Conservation (phyloP, 208 protist species). For the Crithidia thermophila region DNA sequence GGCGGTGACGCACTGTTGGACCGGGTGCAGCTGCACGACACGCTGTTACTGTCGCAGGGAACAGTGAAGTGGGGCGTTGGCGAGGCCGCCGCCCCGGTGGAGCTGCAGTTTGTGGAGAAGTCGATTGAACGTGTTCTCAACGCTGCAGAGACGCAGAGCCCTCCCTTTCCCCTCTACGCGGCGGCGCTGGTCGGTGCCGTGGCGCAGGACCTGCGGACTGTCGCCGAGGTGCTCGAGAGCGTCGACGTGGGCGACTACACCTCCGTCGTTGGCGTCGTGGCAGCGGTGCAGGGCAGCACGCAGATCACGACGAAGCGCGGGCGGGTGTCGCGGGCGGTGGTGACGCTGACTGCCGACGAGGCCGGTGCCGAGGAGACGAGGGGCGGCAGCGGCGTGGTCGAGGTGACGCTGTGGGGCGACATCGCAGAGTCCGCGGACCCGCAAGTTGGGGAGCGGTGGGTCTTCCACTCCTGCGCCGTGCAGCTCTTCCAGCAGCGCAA, state of each 20-base stretch:
- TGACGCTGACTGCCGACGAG: conserved; percentile 33
- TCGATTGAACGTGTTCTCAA: conserved; percentile 29
- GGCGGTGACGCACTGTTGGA: conserved; percentile 18
- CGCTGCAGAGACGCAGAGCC: background rate
- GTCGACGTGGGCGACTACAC: conserved; percentile 50
- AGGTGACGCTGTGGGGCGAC: conserved; percentile 80
- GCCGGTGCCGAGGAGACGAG: too few species aligned
- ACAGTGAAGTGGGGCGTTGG: conserved; percentile 37
- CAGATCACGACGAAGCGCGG: conserved; percentile 65
- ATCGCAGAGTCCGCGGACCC: conserved; percentile 34
- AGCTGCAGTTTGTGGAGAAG: conserved; percentile 52
- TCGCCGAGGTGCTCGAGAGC: conserved; percentile 35
- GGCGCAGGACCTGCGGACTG: conserved; percentile 21
- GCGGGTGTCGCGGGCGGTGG: conserved; percentile 43
- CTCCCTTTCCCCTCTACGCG: conserved; percentile 44
- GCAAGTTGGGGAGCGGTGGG: conserved; percentile 53
- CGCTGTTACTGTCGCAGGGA: conserved; percentile 29
- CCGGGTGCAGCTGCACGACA: conserved; percentile 35
- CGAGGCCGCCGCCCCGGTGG: conserved; percentile 31
- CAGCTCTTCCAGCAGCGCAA: conserved; percentile 61
- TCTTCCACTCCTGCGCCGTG: conserved; percentile 53
- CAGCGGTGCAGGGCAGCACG: conserved; percentile 10
- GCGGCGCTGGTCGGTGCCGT: conserved; percentile 40
- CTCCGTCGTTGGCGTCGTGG: conserved; percentile 51
- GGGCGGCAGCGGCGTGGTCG: conserved; percentile 15